A percentile compares a stretch with the other conserved stretches of the same genome.
phyloP scores from a whole-genome alignment of 1,139 yeast genomes.

The Debaryomycetaceae sp. region DNA sequence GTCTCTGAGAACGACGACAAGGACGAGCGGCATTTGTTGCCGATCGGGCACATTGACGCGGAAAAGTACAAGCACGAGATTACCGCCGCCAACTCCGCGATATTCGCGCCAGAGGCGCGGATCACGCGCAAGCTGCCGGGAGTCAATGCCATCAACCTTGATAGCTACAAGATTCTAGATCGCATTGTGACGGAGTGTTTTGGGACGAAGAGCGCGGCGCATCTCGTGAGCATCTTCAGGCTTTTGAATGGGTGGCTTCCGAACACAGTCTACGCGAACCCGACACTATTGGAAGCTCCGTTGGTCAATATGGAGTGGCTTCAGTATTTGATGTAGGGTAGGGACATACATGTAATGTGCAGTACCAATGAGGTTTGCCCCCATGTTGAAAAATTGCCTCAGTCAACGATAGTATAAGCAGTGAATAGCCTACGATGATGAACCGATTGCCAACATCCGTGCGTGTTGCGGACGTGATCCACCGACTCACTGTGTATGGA shows the following conservation, averaged over 20 bases:
- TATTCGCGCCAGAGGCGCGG: constrained; percentile 13
- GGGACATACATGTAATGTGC: too few relatives aligned
- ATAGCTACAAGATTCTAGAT: constrained; percentile 23
- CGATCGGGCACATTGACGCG: constrained; percentile 28
- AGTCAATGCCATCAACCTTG: constrained; percentile 15
- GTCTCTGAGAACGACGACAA: constrained; percentile 2
- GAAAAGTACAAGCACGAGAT: constrained; percentile 24
- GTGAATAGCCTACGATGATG: constrained; percentile 10
- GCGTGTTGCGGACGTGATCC: constrained; percentile 22
- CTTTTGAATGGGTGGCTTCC: constrained; percentile 35
- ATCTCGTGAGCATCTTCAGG: constrained; percentile 21
- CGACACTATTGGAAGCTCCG: constrained; percentile 27
- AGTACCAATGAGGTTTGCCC: not conserved
- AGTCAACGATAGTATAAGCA: not conserved
- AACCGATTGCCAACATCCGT: constrained; percentile 32
- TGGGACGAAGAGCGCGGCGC: constrained; percentile 14
- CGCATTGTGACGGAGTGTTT: constrained; percentile 20
- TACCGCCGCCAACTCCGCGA: constrained; percentile 12
- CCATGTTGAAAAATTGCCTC: too few relatives aligned
- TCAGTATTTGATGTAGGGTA: constrained; percentile 22
- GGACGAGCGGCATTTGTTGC: constrained; percentile 12
- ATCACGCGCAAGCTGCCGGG: constrained; percentile 9
- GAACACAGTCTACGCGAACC: constrained; percentile 31
- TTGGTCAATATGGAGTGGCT: constrained; percentile 29
- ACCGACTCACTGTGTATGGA: constrained; percentile 16